These are phyloP conservation scores for Ustanciosporium gigantosporum DNA, from an alignment of 1,284 basidiomycete species.

Conservation along the genomic window DNA sequence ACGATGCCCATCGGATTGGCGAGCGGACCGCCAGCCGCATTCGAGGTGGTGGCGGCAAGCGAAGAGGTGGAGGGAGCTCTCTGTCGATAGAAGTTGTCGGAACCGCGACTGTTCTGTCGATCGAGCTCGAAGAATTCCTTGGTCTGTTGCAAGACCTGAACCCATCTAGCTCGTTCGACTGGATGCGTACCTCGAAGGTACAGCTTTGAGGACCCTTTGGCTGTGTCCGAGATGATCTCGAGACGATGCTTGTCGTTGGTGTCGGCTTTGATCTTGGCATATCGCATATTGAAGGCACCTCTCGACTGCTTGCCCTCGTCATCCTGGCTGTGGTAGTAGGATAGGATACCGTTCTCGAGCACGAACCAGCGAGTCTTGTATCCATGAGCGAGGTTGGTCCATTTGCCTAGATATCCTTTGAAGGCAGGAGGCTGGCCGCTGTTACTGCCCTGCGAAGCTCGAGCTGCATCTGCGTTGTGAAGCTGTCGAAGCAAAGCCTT, in stretches of 20 bases:
- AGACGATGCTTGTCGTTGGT: constrained; percentile 72
- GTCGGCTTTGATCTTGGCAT: constrained; percentile 65
- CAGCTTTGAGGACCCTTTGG: constrained; percentile 72
- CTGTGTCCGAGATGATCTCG: constrained; percentile 71
- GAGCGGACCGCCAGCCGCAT: background rate
- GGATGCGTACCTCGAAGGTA: constrained; percentile 81
- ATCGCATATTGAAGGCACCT: constrained; percentile 86
- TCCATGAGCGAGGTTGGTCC: constrained; percentile 84
- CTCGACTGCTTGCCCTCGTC: constrained; percentile 85
- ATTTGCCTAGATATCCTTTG: constrained; percentile 70
- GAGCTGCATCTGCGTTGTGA: constrained; percentile 50
- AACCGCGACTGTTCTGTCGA: constrained; percentile 22
- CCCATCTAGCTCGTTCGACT: constrained; percentile 56
- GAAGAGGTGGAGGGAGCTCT: constrained; percentile 27
- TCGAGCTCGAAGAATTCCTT: constrained; percentile 49
- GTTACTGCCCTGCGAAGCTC: constrained; percentile 64
- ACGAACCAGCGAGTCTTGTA: constrained; percentile 95
- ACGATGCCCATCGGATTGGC: constrained; percentile 29
- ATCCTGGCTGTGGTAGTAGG: constrained; percentile 82
- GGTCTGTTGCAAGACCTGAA: constrained; percentile 56
- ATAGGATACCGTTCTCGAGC: constrained; percentile 77
- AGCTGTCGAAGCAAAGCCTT: constrained; percentile 80
- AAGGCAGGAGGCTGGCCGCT: constrained; percentile 50
- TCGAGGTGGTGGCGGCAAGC: constrained; percentile 1
- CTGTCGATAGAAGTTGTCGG: constrained; percentile 37